These are phyloP conservation scores for Phyllosticta citribraziliensis DNA, from an alignment of 2,329 filamentous ascomycete genomes.

Conservation along the genomic window DNA sequence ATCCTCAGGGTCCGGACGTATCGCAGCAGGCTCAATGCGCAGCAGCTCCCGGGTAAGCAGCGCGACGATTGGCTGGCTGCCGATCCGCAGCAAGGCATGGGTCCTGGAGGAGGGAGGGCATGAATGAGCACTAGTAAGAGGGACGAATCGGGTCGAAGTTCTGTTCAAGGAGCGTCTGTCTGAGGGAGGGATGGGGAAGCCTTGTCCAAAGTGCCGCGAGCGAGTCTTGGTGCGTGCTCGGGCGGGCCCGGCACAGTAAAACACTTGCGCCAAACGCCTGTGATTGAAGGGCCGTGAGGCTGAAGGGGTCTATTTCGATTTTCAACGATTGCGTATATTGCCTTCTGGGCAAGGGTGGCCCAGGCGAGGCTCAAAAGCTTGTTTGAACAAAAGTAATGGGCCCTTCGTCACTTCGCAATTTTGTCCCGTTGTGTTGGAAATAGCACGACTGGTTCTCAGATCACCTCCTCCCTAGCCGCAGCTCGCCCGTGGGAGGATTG, in stretches of 20 bases:
- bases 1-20: not conserved
- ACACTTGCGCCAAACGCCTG: not conserved
- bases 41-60: not conserved
- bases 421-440: not conserved
- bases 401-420: not conserved
- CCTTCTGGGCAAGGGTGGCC: not conserved
- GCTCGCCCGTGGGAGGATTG: not conserved
- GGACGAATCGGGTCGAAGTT: not conserved
- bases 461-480: not conserved
- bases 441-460: not conserved
- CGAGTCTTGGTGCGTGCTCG: not conserved
- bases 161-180: not conserved
- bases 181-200: not conserved
- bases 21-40: not conserved
- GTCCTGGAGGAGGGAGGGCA: not conserved
- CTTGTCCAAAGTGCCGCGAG: not conserved
- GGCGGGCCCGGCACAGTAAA: not conserved
- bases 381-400: not conserved
- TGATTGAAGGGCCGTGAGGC: not conserved
- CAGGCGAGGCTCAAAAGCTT: not conserved
- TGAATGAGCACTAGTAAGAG: not conserved
- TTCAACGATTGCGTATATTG: not conserved
- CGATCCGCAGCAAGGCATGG: not conserved
- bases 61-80: not conserved
- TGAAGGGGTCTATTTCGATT: not conserved